Percentiles rank a stretch among this genome's conserved stretches.
These are phyloP conservation scores for Fraxinus floribunda DNA, from an alignment of 305 asterid species.

Conservation along the genomic window DNA sequence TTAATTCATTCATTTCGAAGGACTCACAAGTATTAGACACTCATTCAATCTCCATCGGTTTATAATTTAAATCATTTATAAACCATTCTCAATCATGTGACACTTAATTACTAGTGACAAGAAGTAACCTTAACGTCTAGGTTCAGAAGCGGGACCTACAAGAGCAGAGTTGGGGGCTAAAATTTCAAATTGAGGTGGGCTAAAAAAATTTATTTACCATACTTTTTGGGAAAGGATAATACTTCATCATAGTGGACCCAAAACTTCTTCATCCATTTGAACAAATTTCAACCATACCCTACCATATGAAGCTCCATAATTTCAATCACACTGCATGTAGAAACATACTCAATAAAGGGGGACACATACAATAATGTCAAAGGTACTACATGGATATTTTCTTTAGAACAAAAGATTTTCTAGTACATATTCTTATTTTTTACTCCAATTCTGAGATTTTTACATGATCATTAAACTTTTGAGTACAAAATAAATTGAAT, in stretches of 20 bases:
- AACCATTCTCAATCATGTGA: background rate
- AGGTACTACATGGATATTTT: conserved; percentile 2
- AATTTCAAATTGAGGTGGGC: background rate
- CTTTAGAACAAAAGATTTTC: background rate
- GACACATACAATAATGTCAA: conserved; percentile 35
- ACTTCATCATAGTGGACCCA: background rate
- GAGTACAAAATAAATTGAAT: background rate
- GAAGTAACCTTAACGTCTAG: background rate
- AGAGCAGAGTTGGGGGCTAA: background rate
- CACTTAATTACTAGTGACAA: background rate
- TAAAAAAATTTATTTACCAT: background rate
- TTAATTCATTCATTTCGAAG: background rate
- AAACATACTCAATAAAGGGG: conserved; percentile 25
- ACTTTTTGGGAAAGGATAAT: background rate
- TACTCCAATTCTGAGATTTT: background rate
- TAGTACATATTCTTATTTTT: background rate
- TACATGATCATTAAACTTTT: background rate
- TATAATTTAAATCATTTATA: too few species aligned
- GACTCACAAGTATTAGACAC: background rate
- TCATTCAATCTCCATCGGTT: too few species aligned
- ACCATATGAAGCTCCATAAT: conserved; percentile 30
- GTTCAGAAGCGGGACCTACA: background rate
- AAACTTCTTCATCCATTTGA: conserved; percentile 21
- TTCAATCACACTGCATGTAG: conserved; percentile 28
- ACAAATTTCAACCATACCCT: conserved; percentile 30